A percentile compares a stretch with the other conserved stretches of the same genome.
Conservation (phyloP, 257 asterid genomes). For the Rehmannia glutinosa region DNA sequence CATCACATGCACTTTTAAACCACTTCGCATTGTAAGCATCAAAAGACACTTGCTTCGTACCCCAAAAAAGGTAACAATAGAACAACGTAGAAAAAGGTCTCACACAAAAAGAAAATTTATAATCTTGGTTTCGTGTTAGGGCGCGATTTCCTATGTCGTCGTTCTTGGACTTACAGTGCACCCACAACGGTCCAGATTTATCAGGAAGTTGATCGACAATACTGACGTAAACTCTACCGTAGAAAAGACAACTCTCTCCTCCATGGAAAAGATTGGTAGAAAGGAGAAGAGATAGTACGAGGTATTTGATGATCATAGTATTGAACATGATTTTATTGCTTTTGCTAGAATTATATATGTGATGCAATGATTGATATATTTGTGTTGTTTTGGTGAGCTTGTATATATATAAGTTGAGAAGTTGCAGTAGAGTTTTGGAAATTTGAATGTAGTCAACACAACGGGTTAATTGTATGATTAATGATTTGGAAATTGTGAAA, state of each 20-base stretch:
- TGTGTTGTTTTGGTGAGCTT: no score
- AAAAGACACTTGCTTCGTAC: background rate
- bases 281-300: background rate
- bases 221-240: background rate
- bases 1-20: background rate
- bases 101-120: background rate
- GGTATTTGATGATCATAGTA: no score
- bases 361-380: no score
- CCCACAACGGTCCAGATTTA: background rate
- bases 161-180: background rate
- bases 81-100: background rate
- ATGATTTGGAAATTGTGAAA: no score
- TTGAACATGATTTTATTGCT: no score
- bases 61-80: background rate
- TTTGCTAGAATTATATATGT: no score
- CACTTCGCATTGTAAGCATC: background rate
- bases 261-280: background rate
- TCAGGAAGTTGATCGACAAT: background rate
- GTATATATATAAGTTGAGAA: background rate
- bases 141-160: background rate
- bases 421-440: no score
- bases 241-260: background rate
- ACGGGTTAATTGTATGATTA: no score
- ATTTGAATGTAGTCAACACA: no score
- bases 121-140: background rate